A percentile compares a stretch with the other conserved stretches of the same genome.
These are phyloP conservation scores for Pyrenula massariospora DNA, from an alignment of 495 filamentous ascomycete species.

Conservation along the genomic window DNA sequence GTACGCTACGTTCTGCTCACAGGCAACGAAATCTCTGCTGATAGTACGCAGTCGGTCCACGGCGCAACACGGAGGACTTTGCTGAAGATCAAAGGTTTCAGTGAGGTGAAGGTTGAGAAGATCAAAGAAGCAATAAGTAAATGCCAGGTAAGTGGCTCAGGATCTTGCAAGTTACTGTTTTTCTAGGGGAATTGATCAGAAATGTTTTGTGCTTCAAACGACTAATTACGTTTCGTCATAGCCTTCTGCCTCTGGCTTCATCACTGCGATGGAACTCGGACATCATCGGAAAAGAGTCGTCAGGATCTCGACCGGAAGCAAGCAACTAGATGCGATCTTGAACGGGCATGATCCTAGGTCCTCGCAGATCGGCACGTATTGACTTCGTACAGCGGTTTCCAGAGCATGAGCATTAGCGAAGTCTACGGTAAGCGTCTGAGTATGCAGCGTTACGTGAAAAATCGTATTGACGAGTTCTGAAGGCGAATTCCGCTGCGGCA, in stretches of 20 bases:
- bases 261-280: conserved; percentile 61
- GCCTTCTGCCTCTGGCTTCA: conserved; percentile 60
- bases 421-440: conserved; percentile 26
- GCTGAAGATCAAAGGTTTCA: conserved; percentile 69
- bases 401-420: conserved; percentile 73
- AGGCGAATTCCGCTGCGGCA: conserved; percentile 71
- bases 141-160: conserved; percentile 39
- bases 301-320: conserved; percentile 63
- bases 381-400: conserved; percentile 46
- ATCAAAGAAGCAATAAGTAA: conserved; percentile 69
- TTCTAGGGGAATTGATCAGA: too few species aligned
- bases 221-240: conserved; percentile 13
- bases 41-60: conserved; percentile 43
- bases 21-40: neutral
- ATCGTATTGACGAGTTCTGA: conserved; percentile 33
- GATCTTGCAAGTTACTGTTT: neutral
- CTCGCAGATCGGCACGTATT: neutral
- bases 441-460: neutral
- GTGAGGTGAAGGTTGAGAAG: conserved; percentile 72
- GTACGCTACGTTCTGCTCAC: conserved; percentile 23
- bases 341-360: conserved; percentile 36
- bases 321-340: conserved; percentile 63
- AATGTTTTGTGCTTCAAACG: neutral
- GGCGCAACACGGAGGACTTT: conserved; percentile 53
- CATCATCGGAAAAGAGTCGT: conserved; percentile 57